Percentiles rank a stretch among this genome's conserved stretches.
These are phyloP conservation scores for Cladosporium sphaerospermum DNA, from an alignment of 2,329 filamentous ascomycete genomes.

Conservation along the genomic window DNA sequence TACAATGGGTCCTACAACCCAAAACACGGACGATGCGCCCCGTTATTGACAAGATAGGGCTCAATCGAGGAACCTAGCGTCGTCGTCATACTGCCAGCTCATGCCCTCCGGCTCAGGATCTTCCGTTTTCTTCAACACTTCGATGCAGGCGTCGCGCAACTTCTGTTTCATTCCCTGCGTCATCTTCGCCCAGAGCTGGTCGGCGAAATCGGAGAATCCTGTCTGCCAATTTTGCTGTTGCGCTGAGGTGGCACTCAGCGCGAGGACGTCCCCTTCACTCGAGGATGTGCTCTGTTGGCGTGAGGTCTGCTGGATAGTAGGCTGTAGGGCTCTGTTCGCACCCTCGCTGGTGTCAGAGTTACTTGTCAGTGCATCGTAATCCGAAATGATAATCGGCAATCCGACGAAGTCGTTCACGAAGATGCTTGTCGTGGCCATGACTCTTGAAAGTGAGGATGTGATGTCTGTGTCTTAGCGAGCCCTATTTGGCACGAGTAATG, in stretches of 20 bases:
- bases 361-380: constrained; percentile 17
- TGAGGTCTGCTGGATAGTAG: background rate
- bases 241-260: background rate
- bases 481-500: too few relatives aligned
- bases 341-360: background rate
- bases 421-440: constrained; percentile 1
- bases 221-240: constrained; percentile 7
- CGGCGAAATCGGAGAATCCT: constrained; percentile 17
- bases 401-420: constrained; percentile 19
- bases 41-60: background rate
- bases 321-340: background rate
- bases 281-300: background rate
- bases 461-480: too few relatives aligned
- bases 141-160: constrained; percentile 23
- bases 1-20: background rate
- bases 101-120: constrained; percentile 14
- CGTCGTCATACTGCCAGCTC: constrained; percentile 22
- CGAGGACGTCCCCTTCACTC: background rate
- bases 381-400: constrained; percentile 22
- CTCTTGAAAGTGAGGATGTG: background rate
- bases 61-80: constrained; percentile 27
- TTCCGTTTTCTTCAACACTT: constrained; percentile 25
- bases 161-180: constrained; percentile 21
- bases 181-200: constrained; percentile 18
- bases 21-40: too few relatives aligned